Evolutionary conservation across 2,329 filamentous ascomycete species (phyloP), one percentile per base, ranked within the genome.

Genomic region (Ophiostoma sp.): DNA sequence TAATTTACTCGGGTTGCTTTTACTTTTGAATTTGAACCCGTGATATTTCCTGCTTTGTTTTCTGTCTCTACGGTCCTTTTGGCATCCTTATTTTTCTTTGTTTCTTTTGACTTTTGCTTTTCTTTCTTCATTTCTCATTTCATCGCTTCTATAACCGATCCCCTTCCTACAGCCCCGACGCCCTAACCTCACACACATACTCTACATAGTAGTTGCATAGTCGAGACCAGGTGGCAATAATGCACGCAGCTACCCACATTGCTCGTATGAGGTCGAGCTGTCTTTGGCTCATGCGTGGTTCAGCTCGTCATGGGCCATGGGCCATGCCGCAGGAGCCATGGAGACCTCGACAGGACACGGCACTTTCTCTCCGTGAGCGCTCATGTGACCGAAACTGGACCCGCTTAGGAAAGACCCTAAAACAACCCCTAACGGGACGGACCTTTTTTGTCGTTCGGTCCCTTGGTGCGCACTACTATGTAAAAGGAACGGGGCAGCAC

Each of bases 311-410:
- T 68, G 64, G 64, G 8, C 44, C 44, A 48, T 48, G 44, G 6
- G 17, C 44, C 20, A 48, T 48, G 17, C 44, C 44, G 7, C n/a
- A 48, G n/a, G 44, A n/a, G 44, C n/a, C 44, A n/a, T 48, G 17
- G 44, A 10, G 39, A 41, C 13, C 11, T 41, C 13, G 39, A 41
- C 39, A 41, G 39, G 15, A 48, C 17, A 44, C 3, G 13, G 41
- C 41, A 48, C 44, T 20, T 48, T 20, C 17, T 36, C 60, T 36
- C 52, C 23, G 23, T 36, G 60, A 64, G 33, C 65, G 20, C 67
- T 72, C 72, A 72, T 71, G 72, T 73, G 72, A 73, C 67, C 68
- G 52, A 72, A 72, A 71, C 39, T 15, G 44, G 66, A 36, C 70
- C 62, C 71, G 68, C 72, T 70, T 69, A 70, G 65, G 36, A 65